A percentile compares a stretch with the other conserved stretches of the same genome.
These are phyloP conservation scores for Ostreobium quekettii DNA, from an alignment of 139 green algal genomes.

Conservation along the genomic window DNA sequence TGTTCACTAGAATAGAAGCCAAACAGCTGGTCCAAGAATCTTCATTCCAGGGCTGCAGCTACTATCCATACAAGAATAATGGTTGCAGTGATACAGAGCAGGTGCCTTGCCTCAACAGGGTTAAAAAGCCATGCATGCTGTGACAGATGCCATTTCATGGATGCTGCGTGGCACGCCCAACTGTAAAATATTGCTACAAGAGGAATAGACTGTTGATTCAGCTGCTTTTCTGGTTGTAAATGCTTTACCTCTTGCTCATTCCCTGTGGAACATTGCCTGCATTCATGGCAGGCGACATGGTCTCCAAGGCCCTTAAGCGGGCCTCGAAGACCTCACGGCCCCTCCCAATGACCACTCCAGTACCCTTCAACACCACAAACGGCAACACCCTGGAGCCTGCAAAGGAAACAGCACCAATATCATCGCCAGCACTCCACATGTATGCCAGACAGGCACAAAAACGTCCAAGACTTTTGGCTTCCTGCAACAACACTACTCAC, in stretches of 20 bases:
- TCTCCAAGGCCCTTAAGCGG: neutral
- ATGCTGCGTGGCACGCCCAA: no score
- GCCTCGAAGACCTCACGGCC: neutral
- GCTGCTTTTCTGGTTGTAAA: no score
- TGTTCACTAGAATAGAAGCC: no score
- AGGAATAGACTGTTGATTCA: no score
- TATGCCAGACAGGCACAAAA: neutral
- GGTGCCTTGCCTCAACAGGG: no score
- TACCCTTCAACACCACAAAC: neutral
- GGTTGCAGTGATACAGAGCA: no score
- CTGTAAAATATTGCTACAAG: no score
- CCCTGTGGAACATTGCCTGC: neutral
- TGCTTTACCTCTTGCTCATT: constrained; percentile 3
- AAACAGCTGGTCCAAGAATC: no score
- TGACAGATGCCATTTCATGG: no score
- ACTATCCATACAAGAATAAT: no score
- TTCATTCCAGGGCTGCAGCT: no score
- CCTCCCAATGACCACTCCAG: neutral
- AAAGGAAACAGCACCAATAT: neutral
- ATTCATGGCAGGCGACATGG: neutral
- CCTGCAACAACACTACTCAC: neutral
- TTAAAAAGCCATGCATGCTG: no score
- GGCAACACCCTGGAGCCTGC: constrained; percentile 1
- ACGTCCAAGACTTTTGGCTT: neutral
- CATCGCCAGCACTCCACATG: neutral